A percentile compares a stretch with the other conserved stretches of the same genome.
Evolutionary conservation across 129 eudicot genomes (phyloP).

Genomic region (Flaveria ramosissima): DNA sequence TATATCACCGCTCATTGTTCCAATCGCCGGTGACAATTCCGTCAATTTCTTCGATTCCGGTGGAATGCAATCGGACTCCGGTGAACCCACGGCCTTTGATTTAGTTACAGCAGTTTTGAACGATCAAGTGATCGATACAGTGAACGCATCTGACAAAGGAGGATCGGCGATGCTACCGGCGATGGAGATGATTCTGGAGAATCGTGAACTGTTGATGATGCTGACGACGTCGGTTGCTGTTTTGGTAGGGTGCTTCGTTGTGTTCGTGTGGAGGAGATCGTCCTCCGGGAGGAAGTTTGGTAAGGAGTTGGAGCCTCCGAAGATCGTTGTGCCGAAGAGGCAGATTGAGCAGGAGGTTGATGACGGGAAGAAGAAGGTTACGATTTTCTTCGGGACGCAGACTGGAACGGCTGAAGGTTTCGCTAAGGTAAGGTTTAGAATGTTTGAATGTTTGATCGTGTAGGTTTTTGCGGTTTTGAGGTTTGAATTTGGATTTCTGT

Average conservation of each 20-base stretch:
- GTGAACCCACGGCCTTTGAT: constrained; percentile 60
- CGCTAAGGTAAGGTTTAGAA: constrained; percentile 62
- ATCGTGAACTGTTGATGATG: constrained; percentile 58
- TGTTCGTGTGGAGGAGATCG: constrained; percentile 63
- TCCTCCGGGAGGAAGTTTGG: constrained; percentile 48
- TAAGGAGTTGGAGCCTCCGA: constrained; percentile 41
- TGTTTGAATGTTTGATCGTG: background rate
- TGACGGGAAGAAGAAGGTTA: constrained; percentile 81
- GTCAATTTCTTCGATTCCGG: background rate
- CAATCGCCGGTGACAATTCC: background rate
- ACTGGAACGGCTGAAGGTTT: constrained; percentile 99
- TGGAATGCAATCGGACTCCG: constrained; percentile 58
- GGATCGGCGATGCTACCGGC: constrained; percentile 29
- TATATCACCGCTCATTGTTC: background rate
- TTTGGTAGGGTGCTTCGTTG: constrained; percentile 56
- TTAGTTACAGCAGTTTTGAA: constrained; percentile 55
- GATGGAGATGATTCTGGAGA: constrained; percentile 34
- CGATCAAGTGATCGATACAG: constrained; percentile 34
- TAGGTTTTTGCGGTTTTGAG: background rate
- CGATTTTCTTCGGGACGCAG: constrained; percentile 84
- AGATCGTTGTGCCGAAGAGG: constrained; percentile 50
- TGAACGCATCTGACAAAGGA: constrained; percentile 37
- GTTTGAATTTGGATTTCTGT: constrained; percentile 2
- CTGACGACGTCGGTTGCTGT: constrained; percentile 65
- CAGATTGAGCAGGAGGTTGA: constrained; percentile 51